Evolutionary conservation across 2,329 filamentous ascomycete genomes (phyloP), one percentile per base, ranked within the genome.

Genomic region (Ophiognomonia clavigignenti-juglandacearum): DNA sequence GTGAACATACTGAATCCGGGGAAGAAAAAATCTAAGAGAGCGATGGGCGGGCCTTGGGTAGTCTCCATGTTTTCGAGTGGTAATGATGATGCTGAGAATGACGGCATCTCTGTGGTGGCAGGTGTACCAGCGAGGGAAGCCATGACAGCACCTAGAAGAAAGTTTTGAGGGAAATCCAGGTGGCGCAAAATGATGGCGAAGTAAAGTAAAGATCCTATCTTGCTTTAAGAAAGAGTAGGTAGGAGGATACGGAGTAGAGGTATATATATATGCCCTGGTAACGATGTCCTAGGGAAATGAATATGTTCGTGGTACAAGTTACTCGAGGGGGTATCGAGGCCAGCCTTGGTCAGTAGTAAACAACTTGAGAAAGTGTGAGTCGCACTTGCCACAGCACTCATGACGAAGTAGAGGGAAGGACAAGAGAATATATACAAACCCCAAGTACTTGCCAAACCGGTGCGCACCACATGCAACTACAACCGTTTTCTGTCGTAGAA

Each of bases 1-100:
- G 78, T 75, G 45, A 83, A 63, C 47, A 80, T 62, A 7, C 78
- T 78, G 61, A 85, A 83, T 16, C 83, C 82, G 0, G 83, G 83
- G 55, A 87, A 77, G 60, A 87, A 73, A 52, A 74, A 72, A 58
- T 86, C 82, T 26, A 87, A 67, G 13, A 81, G 61, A 43, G 61
- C 70, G 45, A 72, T 66, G 53, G 72, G 71, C 7, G 70, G 61
- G 20, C 61, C 49, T 2, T 50, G 52, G 13, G n/a, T 16, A 22
- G 35, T n/a, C 19, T 27, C 31, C 40, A 37, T 37, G 22, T n/a
- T 16, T 4, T 26, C 14, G n/a, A 14, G 29, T 24, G 45, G 36
- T 16, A 32, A 37, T 16, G 45, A 31, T 22, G 45, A 34, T 13
- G 29, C 34, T 6, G 38, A 31, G 19, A 38, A 38, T 3, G 22